These are phyloP conservation scores for Rhododendron griersonianum DNA, from an alignment of 148 eudicot species.

Conservation along the genomic window DNA sequence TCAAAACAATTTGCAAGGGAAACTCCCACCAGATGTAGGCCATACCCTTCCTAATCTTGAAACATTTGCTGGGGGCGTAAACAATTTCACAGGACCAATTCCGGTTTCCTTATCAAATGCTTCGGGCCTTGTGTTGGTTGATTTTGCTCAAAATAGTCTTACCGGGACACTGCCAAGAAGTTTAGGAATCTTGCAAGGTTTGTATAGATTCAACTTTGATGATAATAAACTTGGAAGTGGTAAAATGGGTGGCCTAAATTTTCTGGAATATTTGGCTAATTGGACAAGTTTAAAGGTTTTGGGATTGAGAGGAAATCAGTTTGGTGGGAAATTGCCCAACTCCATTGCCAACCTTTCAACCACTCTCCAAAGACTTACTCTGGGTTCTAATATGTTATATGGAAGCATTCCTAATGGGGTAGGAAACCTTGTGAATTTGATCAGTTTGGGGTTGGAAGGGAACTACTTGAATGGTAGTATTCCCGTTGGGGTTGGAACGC, in stretches of 20 bases:
- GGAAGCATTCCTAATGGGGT: neutral
- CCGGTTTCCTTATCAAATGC: constrained; percentile 27
- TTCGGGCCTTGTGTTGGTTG: constrained; percentile 9
- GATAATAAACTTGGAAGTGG: constrained; percentile 1
- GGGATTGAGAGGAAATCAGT: neutral
- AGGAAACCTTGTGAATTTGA: constrained; percentile 1
- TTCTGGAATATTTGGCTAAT: constrained; percentile 8
- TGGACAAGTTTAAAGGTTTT: constrained; percentile 11
- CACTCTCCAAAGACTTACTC: neutral
- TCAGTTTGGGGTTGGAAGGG: neutral
- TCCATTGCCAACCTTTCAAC: constrained; percentile 1
- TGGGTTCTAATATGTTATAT: neutral
- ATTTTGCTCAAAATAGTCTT: constrained; percentile 13
- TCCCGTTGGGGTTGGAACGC: neutral
- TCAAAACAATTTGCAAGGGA: constrained; percentile 10
- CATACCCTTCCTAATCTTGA: constrained; percentile 19
- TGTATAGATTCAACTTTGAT: constrained; percentile 6
- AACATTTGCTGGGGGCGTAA: constrained; percentile 1
- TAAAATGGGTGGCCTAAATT: neutral
- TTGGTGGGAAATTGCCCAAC: constrained; percentile 16
- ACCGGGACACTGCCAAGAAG: constrained; percentile 19
- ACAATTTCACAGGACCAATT: constrained; percentile 23
- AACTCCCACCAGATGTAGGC: constrained; percentile 13
- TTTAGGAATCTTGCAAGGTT: constrained; percentile 5
- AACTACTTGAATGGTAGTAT: neutral